Evolutionary conservation across 352 stramenopile genomes (phyloP).

Genomic region (Thalassiosira mediterranea): DNA sequence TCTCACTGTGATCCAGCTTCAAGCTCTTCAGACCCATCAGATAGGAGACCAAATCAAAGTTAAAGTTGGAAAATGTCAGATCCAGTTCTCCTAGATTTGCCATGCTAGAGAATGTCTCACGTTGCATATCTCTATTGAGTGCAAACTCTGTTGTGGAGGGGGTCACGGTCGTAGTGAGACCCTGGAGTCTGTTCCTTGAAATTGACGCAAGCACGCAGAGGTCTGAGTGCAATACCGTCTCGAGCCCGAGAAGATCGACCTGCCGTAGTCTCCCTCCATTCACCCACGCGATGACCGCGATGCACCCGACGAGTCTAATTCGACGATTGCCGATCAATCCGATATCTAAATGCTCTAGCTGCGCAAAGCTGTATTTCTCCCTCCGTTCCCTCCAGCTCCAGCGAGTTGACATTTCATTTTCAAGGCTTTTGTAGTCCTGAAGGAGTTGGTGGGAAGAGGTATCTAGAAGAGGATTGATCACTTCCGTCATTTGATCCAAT

Average conservation of each 20-base stretch:
- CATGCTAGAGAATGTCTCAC: background rate
- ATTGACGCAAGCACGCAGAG: background rate
- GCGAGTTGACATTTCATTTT: too few relatives aligned
- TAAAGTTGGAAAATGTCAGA: background rate
- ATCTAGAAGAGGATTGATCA: too few relatives aligned
- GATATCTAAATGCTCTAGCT: constrained; percentile 28
- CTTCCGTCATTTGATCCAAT: background rate
- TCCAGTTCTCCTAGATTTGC: constrained; percentile 7
- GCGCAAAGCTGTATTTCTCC: background rate
- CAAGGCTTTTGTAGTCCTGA: too few relatives aligned
- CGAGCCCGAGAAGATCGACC: constrained; percentile 9
- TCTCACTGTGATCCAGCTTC: constrained; percentile 20
- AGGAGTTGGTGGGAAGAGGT: too few relatives aligned
- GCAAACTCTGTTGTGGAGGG: background rate
- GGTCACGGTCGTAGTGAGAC: background rate
- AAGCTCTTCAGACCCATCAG: constrained; percentile 21
- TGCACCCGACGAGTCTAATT: constrained; percentile 2
- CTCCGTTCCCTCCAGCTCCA: background rate
- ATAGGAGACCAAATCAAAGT: background rate
- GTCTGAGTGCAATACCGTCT: background rate
- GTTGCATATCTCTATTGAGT: background rate
- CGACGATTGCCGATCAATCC: constrained; percentile 1
- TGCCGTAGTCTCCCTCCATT: constrained; percentile 27
- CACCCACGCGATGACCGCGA: constrained; percentile 32
- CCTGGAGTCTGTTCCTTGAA: background rate